These are phyloP conservation scores for Erodium moschatum DNA, from an alignment of 441 rosid genomes.

Conservation along the genomic window DNA sequence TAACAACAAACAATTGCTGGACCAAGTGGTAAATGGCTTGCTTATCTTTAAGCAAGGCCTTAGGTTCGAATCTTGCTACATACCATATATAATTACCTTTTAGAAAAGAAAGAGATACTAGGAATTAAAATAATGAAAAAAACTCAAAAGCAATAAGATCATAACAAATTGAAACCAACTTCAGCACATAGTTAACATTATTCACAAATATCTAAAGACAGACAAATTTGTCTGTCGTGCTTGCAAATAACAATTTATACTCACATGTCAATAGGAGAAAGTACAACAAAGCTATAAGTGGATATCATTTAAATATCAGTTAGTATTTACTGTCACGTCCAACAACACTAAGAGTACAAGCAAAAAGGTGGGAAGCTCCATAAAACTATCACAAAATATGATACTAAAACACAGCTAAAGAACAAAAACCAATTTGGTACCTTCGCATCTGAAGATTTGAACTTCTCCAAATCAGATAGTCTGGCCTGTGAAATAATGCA, in stretches of 20 bases:
- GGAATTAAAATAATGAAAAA: neutral
- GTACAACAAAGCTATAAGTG: neutral
- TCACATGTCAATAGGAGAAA: neutral
- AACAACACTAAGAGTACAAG: neutral
- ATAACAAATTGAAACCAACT: neutral
- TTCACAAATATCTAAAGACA: neutral
- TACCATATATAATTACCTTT: too few relatives aligned
- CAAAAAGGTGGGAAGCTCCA: neutral
- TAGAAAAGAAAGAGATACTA: neutral
- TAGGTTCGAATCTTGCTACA: too few relatives aligned
- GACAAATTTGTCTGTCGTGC: neutral
- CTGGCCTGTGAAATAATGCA: conserved; percentile 46
- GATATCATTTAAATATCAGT: neutral
- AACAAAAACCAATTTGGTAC: conserved; percentile 26
- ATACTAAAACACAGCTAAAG: neutral
- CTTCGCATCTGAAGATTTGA: conserved; percentile 51
- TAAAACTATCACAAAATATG: neutral
- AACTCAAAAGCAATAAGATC: neutral
- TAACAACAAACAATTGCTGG: too few relatives aligned
- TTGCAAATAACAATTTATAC: neutral
- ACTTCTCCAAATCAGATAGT: conserved; percentile 55
- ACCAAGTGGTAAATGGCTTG: too few relatives aligned
- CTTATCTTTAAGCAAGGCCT: too few relatives aligned
- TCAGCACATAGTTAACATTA: neutral
- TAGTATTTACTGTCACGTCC: neutral